These are phyloP conservation scores for Fremontodendron californicum DNA, from an alignment of 345 rosid species.

Conservation along the genomic window DNA sequence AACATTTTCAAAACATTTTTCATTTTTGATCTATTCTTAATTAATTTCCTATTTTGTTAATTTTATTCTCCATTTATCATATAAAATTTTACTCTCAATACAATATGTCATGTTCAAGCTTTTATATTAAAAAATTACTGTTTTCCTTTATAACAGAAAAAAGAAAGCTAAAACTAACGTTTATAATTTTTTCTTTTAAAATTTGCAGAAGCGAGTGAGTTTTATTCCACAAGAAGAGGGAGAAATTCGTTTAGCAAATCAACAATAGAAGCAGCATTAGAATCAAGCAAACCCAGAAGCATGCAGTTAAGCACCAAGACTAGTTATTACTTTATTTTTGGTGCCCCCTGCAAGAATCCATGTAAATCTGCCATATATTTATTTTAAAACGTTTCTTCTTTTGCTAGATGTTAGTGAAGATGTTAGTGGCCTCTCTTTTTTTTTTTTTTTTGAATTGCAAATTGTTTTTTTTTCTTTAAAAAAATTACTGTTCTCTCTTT, in stretches of 20 bases:
- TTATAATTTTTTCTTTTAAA: background rate
- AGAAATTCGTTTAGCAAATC: background rate
- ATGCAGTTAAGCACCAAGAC: too few species aligned
- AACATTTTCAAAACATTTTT: too few species aligned
- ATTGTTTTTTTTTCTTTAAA: too few species aligned
- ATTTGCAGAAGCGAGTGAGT: constrained; percentile 3
- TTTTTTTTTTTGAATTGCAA: too few species aligned
- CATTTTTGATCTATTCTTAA: too few species aligned
- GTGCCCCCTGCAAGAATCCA: too few species aligned
- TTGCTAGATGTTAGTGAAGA: too few species aligned
- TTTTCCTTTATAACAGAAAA: background rate
- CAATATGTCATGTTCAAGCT: background rate
- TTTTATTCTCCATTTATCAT: too few species aligned
- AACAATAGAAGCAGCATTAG: background rate
- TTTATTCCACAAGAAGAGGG: constrained; percentile 7
- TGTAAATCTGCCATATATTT: background rate
- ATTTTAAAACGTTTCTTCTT: background rate
- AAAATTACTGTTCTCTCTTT: too few species aligned
- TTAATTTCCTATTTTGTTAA: background rate
- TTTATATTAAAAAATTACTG: background rate
- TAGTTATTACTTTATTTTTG: too few species aligned
- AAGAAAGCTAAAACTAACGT: background rate
- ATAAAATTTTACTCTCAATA: background rate
- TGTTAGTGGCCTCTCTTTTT: too few species aligned
- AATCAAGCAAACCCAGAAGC: background rate